Conservation (phyloP, 2,329 filamentous ascomycete species). For the Fusarium xyrophilum region DNA sequence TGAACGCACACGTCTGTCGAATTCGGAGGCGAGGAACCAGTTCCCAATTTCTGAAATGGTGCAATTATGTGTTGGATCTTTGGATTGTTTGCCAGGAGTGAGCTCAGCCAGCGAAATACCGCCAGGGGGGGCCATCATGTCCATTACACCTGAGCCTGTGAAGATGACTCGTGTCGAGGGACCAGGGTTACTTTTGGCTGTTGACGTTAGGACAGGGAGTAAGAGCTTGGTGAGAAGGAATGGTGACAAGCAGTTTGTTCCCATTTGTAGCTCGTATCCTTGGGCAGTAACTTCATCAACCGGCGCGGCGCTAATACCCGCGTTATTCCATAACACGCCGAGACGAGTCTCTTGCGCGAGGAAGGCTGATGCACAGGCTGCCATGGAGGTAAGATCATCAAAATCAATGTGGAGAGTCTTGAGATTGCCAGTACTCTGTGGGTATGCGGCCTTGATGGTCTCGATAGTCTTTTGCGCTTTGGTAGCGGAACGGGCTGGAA, state of each 20-base stretch:
- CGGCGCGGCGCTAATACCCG: constrained; percentile 16
- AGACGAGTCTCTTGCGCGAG: constrained; percentile 47
- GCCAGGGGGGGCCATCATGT: constrained; percentile 24
- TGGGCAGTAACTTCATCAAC: constrained; percentile 26
- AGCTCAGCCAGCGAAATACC: constrained; percentile 42
- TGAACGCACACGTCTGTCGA: constrained; percentile 35
- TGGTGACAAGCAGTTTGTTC: constrained; percentile 46
- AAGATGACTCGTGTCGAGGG: constrained; percentile 43
- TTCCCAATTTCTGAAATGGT: constrained; percentile 47
- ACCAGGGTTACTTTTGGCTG: not conserved
- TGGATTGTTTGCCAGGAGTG: constrained; percentile 11
- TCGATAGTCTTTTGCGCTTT: constrained; percentile 41
- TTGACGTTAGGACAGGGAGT: constrained; percentile 40
- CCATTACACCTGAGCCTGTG: constrained; percentile 40
- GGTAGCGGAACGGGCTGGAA: not conserved
- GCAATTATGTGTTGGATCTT: constrained; percentile 41
- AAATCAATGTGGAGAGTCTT: constrained; percentile 50
- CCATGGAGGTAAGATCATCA: constrained; percentile 51
- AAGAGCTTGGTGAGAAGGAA: constrained; percentile 46
- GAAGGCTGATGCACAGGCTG: constrained; percentile 48
- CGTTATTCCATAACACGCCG: constrained; percentile 54
- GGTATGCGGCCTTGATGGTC: constrained; percentile 7
- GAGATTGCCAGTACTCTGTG: constrained; percentile 23
- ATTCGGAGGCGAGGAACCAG: constrained; percentile 45
- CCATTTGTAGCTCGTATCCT: constrained; percentile 44